Evolutionary conservation across 768 basidiomycete species (phyloP).

Genomic region (Pholiota conissans): DNA sequence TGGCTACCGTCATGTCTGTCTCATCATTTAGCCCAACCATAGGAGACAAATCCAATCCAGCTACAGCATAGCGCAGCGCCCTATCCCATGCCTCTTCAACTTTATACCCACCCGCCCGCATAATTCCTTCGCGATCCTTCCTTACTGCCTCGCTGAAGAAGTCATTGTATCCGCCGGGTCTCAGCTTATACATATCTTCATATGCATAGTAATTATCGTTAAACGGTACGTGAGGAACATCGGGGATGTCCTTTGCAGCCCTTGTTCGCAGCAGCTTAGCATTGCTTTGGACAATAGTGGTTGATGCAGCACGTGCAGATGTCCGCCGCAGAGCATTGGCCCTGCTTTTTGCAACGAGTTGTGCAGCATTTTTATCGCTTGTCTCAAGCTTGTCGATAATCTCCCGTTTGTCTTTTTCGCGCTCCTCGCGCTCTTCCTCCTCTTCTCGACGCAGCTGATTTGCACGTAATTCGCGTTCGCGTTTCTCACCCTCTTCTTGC

Average conservation of each 20-base stretch:
- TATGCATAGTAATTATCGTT: conserved; percentile 78
- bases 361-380: conserved; percentile 67
- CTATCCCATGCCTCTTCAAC: conserved; percentile 87
- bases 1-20: conserved; percentile 20
- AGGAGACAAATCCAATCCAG: conserved; percentile 66
- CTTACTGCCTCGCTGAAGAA: conserved; percentile 74
- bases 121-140: conserved; percentile 73
- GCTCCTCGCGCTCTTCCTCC: conserved; percentile 76
- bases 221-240: conserved; percentile 78
- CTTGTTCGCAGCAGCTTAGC: conserved; percentile 58
- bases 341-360: conserved; percentile 68
- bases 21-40: conserved; percentile 31
- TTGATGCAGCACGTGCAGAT: conserved; percentile 52
- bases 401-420: conserved; percentile 67
- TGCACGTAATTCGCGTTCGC: conserved; percentile 69
- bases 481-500: conserved; percentile 78
- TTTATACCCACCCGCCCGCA: conserved; percentile 81
- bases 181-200: conserved; percentile 62
- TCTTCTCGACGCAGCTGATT: conserved; percentile 64
- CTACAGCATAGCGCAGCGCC: conserved; percentile 71
- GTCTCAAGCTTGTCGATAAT: conserved; percentile 84
- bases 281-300: conserved; percentile 44
- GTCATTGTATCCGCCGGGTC: conserved; percentile 63
- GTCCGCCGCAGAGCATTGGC: conserved; percentile 64
- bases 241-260: conserved; percentile 69